These are phyloP conservation scores for Kwoniella bestiolae DNA, from an alignment of 768 basidiomycete genomes.

Conservation along the genomic window DNA sequence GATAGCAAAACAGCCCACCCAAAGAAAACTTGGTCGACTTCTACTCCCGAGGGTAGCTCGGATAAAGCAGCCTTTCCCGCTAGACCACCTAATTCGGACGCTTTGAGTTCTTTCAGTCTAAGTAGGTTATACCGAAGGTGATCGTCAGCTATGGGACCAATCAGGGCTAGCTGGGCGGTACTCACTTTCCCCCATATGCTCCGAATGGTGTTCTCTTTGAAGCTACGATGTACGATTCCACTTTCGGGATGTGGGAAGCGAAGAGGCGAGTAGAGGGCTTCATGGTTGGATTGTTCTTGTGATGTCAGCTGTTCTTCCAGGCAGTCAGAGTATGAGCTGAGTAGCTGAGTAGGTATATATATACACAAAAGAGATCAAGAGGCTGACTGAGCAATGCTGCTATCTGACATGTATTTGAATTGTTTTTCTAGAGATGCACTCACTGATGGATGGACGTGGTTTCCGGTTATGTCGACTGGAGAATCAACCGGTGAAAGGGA, in stretches of 20 bases:
- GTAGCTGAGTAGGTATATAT: background rate
- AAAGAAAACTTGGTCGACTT: slow-evolving; percentile 59
- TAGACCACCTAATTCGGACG: slow-evolving; percentile 57
- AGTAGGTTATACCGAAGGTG: background rate
- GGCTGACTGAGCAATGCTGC: background rate
- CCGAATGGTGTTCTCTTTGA: slow-evolving; percentile 59
- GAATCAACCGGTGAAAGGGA: no score
- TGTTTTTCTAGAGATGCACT: background rate
- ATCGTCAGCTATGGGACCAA: slow-evolving; percentile 1
- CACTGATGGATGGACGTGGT: background rate
- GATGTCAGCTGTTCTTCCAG: no score
- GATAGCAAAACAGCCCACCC: slow-evolving; percentile 50
- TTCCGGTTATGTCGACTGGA: no score
- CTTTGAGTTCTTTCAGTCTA: slow-evolving; percentile 55
- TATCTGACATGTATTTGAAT: background rate
- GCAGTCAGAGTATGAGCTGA: background rate
- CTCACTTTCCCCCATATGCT: slow-evolving; percentile 58
- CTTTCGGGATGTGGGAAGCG: slow-evolving; percentile 37
- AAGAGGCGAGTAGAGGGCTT: slow-evolving; percentile 24
- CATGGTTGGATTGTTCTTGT: slow-evolving; percentile 21
- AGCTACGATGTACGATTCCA: slow-evolving; percentile 50
- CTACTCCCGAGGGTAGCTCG: slow-evolving; percentile 54
- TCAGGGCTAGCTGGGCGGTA: background rate
- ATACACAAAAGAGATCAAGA: background rate
- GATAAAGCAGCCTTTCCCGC: slow-evolving; percentile 59